Evolutionary conservation across 1,139 yeast species (phyloP).

Genomic region (Scheffersomyces insectosa): DNA sequence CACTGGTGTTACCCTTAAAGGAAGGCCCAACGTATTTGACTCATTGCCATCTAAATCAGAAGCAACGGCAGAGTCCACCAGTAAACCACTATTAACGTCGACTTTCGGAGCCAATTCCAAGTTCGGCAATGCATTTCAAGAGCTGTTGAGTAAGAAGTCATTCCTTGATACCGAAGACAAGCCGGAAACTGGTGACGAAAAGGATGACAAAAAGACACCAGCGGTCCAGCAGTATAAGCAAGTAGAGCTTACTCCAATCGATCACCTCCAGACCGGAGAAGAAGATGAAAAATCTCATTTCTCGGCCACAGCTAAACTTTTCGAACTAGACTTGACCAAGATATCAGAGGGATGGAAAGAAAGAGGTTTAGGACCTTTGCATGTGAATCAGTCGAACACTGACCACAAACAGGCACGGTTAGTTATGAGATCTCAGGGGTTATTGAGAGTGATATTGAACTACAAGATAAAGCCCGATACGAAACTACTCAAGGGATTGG

Average conservation of each 20-base stretch:
- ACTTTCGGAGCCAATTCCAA: constrained; percentile 61
- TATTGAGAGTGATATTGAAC: constrained; percentile 80
- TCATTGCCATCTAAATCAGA: constrained; percentile 13
- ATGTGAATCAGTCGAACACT: constrained; percentile 60
- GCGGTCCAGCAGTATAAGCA: constrained; percentile 45
- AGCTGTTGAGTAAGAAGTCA: constrained; percentile 50
- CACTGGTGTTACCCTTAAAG: constrained; percentile 20
- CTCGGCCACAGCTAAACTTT: constrained; percentile 75
- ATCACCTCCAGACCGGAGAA: constrained; percentile 77
- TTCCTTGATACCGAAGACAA: constrained; percentile 42
- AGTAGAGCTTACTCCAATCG: constrained; percentile 54
- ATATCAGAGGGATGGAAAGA: constrained; percentile 90
- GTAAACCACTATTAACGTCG: constrained; percentile 1
- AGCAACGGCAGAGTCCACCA: constrained; percentile 2
- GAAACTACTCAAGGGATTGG: constrained; percentile 74
- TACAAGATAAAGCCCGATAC: constrained; percentile 60
- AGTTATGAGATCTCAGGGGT: constrained; percentile 90
- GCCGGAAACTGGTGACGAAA: constrained; percentile 3
- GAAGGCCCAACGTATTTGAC: constrained; percentile 40
- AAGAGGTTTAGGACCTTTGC: constrained; percentile 86
- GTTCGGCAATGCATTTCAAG: constrained; percentile 59
- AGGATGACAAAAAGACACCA: constrained; percentile 7
- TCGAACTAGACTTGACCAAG: constrained; percentile 66
- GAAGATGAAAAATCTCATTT: constrained; percentile 76
- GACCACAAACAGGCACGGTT: constrained; percentile 48